A percentile compares a stretch with the other conserved stretches of the same genome.
phyloP scores from a whole-genome alignment of 2,329 filamentous ascomycete genomes.

The Epichloe uncinata region DNA sequence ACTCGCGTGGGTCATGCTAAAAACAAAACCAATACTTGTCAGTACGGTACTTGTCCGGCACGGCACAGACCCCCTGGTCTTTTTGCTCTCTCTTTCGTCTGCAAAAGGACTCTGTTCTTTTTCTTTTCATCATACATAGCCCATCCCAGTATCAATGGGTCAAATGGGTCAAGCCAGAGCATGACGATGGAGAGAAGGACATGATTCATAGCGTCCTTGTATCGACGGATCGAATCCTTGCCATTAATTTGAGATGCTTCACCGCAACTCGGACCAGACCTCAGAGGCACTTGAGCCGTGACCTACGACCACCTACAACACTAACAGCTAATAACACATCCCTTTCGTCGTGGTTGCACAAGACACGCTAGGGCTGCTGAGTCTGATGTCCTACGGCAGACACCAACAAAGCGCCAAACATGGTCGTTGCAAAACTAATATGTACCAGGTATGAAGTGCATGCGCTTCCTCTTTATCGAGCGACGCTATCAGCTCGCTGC shows the following conservation, averaged over 20 bases:
- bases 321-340: neutral
- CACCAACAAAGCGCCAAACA: neutral
- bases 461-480: neutral
- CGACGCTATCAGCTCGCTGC: neutral
- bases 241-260: neutral
- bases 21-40: neutral
- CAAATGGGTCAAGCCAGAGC: neutral
- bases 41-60: neutral
- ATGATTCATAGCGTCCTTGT: neutral
- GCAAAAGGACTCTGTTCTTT: neutral
- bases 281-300: neutral
- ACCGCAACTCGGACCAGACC: neutral
- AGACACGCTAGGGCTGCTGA: neutral
- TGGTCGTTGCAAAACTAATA: neutral
- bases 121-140: neutral
- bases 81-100: neutral
- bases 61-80: neutral
- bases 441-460: neutral
- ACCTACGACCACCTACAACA: neutral
- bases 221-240: neutral
- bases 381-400: neutral
- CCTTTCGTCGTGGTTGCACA: conserved; percentile 1
- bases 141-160: too few species aligned
- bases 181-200: neutral
- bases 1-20: conserved; percentile 1